phyloP scores from a whole-genome alignment of 495 filamentous ascomycete genomes.

The Talaromyces thailandensis region DNA sequence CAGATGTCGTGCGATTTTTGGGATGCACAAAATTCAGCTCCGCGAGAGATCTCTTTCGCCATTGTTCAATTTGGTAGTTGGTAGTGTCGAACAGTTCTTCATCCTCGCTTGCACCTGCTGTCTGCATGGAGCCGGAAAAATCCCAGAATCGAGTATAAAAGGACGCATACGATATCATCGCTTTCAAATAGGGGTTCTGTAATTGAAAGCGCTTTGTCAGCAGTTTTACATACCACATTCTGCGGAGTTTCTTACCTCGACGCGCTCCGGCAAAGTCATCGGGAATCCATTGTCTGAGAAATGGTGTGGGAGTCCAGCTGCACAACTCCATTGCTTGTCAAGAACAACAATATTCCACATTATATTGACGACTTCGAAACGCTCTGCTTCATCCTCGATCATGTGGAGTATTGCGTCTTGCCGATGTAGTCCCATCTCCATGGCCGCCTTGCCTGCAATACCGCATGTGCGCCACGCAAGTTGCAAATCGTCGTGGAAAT shows the following conservation, averaged over 20 bases:
- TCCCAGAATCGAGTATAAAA: slow-evolving; percentile 76
- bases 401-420: slow-evolving; percentile 56
- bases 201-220: slow-evolving; percentile 27
- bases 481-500: not conserved
- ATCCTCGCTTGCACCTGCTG: slow-evolving; percentile 45
- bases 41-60: slow-evolving; percentile 43
- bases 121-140: slow-evolving; percentile 44
- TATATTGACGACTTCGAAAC: slow-evolving; percentile 40
- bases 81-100: slow-evolving; percentile 55
- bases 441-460: slow-evolving; percentile 63
- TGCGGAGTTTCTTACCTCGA: slow-evolving; percentile 55
- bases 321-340: slow-evolving; percentile 45
- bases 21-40: slow-evolving; percentile 22
- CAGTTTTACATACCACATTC: not conserved
- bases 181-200: slow-evolving; percentile 62
- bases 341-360: slow-evolving; percentile 46
- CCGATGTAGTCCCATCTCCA: slow-evolving; percentile 77
- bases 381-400: not conserved
- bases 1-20: slow-evolving; percentile 8
- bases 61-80: slow-evolving; percentile 67
- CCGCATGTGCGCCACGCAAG: slow-evolving; percentile 77
- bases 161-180: slow-evolving; percentile 72
- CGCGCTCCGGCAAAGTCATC: slow-evolving; percentile 29
- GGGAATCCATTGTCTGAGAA: slow-evolving; percentile 39
- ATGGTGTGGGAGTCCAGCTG: slow-evolving; percentile 41